Evolutionary conservation across 805 yeast species (phyloP), one percentile per base, ranked within the genome.

Genomic region (Metschnikowia drakensbergensis): DNA sequence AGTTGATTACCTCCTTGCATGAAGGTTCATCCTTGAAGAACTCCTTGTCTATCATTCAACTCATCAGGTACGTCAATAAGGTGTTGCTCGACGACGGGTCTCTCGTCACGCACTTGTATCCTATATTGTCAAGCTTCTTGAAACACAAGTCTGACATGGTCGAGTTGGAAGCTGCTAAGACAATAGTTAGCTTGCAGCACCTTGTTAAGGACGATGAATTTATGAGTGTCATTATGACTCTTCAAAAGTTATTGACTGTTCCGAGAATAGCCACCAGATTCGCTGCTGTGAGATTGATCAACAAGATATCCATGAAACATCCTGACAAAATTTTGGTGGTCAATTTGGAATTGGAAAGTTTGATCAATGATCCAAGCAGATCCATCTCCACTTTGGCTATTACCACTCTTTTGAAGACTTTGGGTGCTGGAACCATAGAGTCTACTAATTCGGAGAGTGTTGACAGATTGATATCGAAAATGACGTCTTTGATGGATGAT

Each of bases 341-440:
- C 66, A 94, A 89, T 63, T 72, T 78, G 44, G 97, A 91, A 66
- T 79, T 94, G 62, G 98, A 94, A 70, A 72, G 82, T 30, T 77
- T 94, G 65, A 88, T 94, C 60, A 84, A 85, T 63, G 98, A 92
- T 67, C 66, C 91, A 26, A 90, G 88, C 71, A 83, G 96, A 70
- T 84, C 96, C 31, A 83, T 94, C 55, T 92, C 98, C 10, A 94
- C 99, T 11, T 92, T 89, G 68, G 97, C 99, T 27, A 94, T 94
- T 65, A 94, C 98, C 31, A 92, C 98, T 2, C 76, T 94, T 62
- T 80, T 94, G 67, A 94, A 92, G 72, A 92, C 98, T 1, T 96
- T 97, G 64, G 90, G 91, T 55, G 85, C 88, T 53, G 75, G 76
- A 45, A 65, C 75, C 27, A 53, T 69, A 37, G 72, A 67, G 52